Evolutionary conservation across 352 stramenopile genomes (phyloP).

Genomic region (Pythium rhizo-oryzae): DNA sequence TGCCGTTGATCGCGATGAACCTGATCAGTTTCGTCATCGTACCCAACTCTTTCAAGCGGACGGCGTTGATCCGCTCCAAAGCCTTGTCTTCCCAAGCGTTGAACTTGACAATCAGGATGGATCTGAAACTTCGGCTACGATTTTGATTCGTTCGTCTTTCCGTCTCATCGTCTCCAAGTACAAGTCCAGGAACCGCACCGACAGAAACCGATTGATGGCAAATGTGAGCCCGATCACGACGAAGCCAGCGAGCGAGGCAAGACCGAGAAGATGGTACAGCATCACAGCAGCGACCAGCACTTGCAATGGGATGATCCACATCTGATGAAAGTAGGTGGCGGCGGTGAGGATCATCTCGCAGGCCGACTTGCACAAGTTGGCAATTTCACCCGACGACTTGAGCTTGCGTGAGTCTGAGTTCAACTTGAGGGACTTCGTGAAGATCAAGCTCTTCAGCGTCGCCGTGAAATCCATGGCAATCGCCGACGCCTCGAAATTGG

Average conservation of each 20-base stretch:
- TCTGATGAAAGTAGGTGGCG: slow-evolving; percentile 57
- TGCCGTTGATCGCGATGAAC: slow-evolving; percentile 5
- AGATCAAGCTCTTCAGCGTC: slow-evolving; percentile 52
- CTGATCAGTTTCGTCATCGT: slow-evolving; percentile 4
- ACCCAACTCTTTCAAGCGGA: slow-evolving; percentile 32
- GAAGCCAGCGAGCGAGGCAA: slow-evolving; percentile 48
- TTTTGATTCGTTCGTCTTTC: slow-evolving; percentile 44
- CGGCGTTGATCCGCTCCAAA: slow-evolving; percentile 49
- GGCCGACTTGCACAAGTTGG: slow-evolving; percentile 61
- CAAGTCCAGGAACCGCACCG: slow-evolving; percentile 30
- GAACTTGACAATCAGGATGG: slow-evolving; percentile 93
- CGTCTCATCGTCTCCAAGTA: slow-evolving; percentile 6
- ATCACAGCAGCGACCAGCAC: slow-evolving; percentile 41
- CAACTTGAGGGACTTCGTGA: slow-evolving; percentile 47
- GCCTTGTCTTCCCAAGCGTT: slow-evolving; percentile 90
- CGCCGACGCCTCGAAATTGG: slow-evolving; percentile 47
- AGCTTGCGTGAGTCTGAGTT: slow-evolving; percentile 39
- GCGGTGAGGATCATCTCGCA: slow-evolving; percentile 41
- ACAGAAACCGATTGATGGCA: slow-evolving; percentile 45
- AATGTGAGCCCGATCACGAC: slow-evolving; percentile 45
- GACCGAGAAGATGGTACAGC: slow-evolving; percentile 38
- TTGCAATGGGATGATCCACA: slow-evolving; percentile 64
- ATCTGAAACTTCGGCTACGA: slow-evolving; percentile 59
- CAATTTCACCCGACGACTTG: slow-evolving; percentile 56
- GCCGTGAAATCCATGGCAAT: slow-evolving; percentile 58